Evolutionary conservation across 306 rosid species (phyloP).

Genomic region (Pyrus betulifolia): DNA sequence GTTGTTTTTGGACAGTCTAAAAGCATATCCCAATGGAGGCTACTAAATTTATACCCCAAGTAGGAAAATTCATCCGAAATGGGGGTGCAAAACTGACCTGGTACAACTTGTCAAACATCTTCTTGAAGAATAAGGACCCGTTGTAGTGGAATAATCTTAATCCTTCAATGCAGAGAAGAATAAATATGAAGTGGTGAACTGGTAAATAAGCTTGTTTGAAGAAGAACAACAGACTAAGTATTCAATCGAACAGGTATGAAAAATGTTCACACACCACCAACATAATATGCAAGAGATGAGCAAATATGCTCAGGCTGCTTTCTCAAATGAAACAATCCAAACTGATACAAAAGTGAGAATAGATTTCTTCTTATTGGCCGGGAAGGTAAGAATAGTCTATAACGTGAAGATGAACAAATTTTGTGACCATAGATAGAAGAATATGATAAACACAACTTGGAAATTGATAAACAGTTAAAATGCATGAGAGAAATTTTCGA

Average conservation of each 20-base stretch:
- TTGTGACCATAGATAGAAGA: not conserved
- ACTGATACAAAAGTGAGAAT: conserved; percentile 7
- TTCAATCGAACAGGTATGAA: not conserved
- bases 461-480: not conserved
- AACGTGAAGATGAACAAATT: not conserved
- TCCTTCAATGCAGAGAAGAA: conserved; percentile 32
- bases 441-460: not conserved
- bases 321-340: not conserved
- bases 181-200: not conserved
- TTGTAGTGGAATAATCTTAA: conserved; percentile 74
- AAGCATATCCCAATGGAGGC: too few species aligned
- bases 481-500: not conserved
- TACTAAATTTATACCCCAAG: too few species aligned
- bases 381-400: not conserved
- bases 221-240: not conserved
- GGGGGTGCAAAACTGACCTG: conserved; percentile 46
- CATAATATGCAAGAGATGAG: not conserved
- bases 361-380: not conserved
- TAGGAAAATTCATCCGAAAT: too few species aligned
- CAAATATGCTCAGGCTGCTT: not conserved
- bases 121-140: conserved; percentile 42
- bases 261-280: not conserved
- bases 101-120: conserved; percentile 85
- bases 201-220: not conserved
- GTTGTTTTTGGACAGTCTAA: not conserved